phyloP scores from a whole-genome alignment of 208 protist genomes.

The Trypanosoma melophagium region DNA sequence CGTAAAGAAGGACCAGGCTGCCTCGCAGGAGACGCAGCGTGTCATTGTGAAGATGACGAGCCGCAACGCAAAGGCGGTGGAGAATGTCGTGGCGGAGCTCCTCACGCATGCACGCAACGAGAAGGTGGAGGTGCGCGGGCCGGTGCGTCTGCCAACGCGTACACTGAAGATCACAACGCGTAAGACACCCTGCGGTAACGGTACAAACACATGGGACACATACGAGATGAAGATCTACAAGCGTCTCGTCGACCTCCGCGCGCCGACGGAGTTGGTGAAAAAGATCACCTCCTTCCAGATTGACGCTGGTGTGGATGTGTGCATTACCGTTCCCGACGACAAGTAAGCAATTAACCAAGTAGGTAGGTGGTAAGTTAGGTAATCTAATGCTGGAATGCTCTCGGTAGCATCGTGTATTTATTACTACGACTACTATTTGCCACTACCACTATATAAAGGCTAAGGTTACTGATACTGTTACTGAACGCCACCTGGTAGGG shows the following conservation, averaged over 20 bases:
- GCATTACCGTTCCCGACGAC: constrained; percentile 79
- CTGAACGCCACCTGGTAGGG: constrained; percentile 11
- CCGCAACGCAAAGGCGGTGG: constrained; percentile 95
- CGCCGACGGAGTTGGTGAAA: constrained; percentile 85
- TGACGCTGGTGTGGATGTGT: constrained; percentile 86
- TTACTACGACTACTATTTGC: too few species aligned
- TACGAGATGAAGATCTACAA: constrained; percentile 99
- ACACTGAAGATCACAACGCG: constrained; percentile 97
- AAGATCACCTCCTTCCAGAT: constrained; percentile 92
- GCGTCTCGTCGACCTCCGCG: constrained; percentile 97
- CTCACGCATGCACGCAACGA: constrained; percentile 94
- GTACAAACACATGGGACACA: constrained; percentile 99
- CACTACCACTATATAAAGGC: background rate
- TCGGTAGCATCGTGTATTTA: too few species aligned
- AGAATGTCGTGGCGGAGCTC: constrained; percentile 97
- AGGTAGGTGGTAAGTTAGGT: background rate
- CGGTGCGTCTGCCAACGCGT: constrained; percentile 98
- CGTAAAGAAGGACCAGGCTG: constrained; percentile 71
- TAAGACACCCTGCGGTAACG: constrained; percentile 99
- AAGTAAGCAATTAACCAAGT: constrained; percentile 1
- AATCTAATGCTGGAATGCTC: too few species aligned
- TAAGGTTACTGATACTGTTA: background rate
- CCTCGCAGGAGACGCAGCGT: constrained; percentile 62
- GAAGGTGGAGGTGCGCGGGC: constrained; percentile 95
- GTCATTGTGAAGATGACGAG: constrained; percentile 98